Evolutionary conservation across 352 stramenopile species (phyloP).

Genomic region (Globisporangium carolinianum): DNA sequence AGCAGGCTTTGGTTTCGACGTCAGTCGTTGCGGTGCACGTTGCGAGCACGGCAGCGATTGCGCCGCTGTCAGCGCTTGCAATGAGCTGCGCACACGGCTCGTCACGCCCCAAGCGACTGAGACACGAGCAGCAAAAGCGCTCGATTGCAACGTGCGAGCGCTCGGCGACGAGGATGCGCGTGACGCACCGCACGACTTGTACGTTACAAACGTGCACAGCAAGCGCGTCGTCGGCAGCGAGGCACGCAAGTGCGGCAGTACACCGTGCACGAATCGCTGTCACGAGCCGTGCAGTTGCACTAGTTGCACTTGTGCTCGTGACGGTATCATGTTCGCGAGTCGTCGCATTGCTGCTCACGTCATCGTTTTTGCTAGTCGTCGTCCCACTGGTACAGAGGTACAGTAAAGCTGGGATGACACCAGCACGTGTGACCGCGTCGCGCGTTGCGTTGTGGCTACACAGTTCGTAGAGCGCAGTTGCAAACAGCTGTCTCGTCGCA

Average conservation of each 20-base stretch:
- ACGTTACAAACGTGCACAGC: constrained; percentile 32
- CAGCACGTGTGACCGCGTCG: constrained; percentile 34
- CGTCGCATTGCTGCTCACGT: neutral
- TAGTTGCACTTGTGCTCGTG: neutral
- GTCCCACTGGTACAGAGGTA: constrained; percentile 14
- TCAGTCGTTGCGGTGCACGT: constrained; percentile 60
- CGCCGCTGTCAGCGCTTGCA: constrained; percentile 23
- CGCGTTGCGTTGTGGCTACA: constrained; percentile 50
- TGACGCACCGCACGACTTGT: constrained; percentile 50
- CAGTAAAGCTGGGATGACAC: constrained; percentile 53
- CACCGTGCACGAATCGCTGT: constrained; percentile 56
- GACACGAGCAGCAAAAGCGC: constrained; percentile 59
- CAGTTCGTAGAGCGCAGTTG: constrained; percentile 56
- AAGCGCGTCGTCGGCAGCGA: constrained; percentile 39
- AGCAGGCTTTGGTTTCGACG: constrained; percentile 59
- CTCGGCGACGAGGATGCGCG: constrained; percentile 40
- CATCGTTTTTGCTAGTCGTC: constrained; percentile 20
- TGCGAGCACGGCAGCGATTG: constrained; percentile 44
- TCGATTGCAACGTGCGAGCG: constrained; percentile 50
- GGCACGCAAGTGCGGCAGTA: constrained; percentile 49
- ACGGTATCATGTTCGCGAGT: neutral
- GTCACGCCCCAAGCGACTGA: constrained; percentile 69
- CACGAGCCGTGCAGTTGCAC: constrained; percentile 7
- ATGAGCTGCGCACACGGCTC: constrained; percentile 53
- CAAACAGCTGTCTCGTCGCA: constrained; percentile 52